A percentile compares a stretch with the other conserved stretches of the same genome.
These are phyloP conservation scores for Neurospora sp. DNA, from an alignment of 495 filamentous ascomycete species.

Conservation along the genomic window DNA sequence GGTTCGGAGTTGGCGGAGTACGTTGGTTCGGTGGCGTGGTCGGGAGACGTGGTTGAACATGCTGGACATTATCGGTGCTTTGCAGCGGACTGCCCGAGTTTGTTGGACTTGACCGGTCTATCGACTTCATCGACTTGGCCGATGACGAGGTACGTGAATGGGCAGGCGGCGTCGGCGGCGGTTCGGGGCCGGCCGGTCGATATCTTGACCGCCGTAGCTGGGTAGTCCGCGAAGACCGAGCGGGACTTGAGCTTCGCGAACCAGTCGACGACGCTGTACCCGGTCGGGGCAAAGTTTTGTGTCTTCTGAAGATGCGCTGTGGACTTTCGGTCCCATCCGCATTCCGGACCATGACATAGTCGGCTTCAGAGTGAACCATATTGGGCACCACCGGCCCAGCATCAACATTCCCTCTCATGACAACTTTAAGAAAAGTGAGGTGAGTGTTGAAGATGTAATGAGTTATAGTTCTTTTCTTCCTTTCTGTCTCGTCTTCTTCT, in stretches of 20 bases:
- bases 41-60: conserved; percentile 22
- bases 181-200: conserved; percentile 24
- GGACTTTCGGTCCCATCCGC: conserved; percentile 10
- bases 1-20: conserved; percentile 62
- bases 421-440: background rate
- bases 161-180: conserved; percentile 44
- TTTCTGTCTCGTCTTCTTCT: background rate
- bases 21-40: conserved; percentile 51
- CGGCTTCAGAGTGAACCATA: conserved; percentile 15
- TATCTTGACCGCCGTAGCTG: conserved; percentile 11
- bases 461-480: background rate
- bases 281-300: conserved; percentile 45
- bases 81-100: conserved; percentile 23
- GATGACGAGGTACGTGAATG: conserved; percentile 43
- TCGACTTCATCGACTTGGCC: conserved; percentile 30
- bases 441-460: background rate
- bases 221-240: conserved; percentile 19
- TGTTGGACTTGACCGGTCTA: conserved; percentile 23
- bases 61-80: conserved; percentile 18
- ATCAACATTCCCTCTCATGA: conserved; percentile 7
- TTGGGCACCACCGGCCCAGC: conserved; percentile 10
- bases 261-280: conserved; percentile 19
- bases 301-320: conserved; percentile 41
- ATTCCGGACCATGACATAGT: conserved; percentile 8
- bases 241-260: conserved; percentile 14